These are phyloP conservation scores for Coemansia sp. DNA, from an alignment of 192 early-diverging fungal species.

Conservation along the genomic window DNA sequence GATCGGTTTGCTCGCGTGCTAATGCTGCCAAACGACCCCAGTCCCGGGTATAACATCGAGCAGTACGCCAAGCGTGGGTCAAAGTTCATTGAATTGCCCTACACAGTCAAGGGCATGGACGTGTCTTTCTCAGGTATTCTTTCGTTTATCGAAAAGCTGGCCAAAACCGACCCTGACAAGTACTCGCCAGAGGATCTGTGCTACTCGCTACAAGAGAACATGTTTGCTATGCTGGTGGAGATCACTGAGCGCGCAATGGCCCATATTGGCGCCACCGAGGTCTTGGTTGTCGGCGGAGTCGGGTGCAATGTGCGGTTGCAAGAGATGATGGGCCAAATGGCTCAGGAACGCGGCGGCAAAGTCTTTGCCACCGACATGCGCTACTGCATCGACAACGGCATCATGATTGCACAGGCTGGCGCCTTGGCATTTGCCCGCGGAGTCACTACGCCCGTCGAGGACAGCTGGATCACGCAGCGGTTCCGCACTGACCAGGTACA, in stretches of 20 bases:
- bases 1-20: constrained; percentile 96
- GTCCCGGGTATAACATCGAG: constrained; percentile 97
- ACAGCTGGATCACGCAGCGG: constrained; percentile 92
- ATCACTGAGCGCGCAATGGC: constrained; percentile 99
- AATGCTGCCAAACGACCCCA: constrained; percentile 92
- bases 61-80: constrained; percentile 89
- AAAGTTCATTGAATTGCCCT: constrained; percentile 86
- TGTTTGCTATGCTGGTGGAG: constrained; percentile 99
- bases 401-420: constrained; percentile 99
- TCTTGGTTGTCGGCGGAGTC: constrained; percentile 95
- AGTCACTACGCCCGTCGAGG: constrained; percentile 72
- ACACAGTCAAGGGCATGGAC: constrained; percentile 99
- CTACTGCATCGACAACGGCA: constrained; percentile 97
- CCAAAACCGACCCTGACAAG: constrained; percentile 57
- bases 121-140: constrained; percentile 97
- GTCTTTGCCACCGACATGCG: constrained; percentile 97
- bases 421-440: constrained; percentile 80
- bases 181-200: constrained; percentile 88
- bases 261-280: constrained; percentile 86
- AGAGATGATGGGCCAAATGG: constrained; percentile 98
- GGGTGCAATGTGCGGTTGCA: constrained; percentile 94
- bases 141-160: constrained; percentile 77
- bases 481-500: constrained; percentile 85
- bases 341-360: constrained; percentile 74
- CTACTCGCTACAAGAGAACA: constrained; percentile 92